Conservation (phyloP, 2,329 filamentous ascomycete species). For the Ilyonectria robusta region DNA sequence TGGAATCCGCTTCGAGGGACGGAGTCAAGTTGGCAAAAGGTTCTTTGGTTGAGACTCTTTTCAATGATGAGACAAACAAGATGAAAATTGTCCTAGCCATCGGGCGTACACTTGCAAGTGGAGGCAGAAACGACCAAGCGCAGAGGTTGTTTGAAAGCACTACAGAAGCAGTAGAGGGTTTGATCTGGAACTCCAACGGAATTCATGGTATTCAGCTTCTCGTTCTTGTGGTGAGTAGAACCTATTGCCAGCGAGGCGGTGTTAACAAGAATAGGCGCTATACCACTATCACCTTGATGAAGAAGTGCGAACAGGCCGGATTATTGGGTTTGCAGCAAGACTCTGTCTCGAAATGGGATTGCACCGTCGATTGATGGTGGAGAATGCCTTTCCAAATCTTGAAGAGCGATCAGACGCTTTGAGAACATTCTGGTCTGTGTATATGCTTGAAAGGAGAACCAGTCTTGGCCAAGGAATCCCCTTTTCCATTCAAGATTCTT, state of each 20-base stretch:
- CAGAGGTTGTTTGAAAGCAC: constrained; percentile 17
- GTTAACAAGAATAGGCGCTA: neutral
- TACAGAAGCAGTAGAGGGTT: constrained; percentile 14
- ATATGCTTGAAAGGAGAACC: constrained; percentile 25
- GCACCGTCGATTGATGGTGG: constrained; percentile 8
- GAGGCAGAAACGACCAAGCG: constrained; percentile 9
- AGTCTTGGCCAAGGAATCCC: constrained; percentile 17
- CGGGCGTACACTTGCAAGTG: constrained; percentile 14
- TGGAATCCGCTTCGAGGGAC: neutral
- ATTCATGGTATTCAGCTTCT: constrained; percentile 15
- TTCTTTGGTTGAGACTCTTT: constrained; percentile 5
- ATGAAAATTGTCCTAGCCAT: constrained; percentile 19
- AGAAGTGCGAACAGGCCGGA: constrained; percentile 17
- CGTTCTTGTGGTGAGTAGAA: constrained; percentile 7
- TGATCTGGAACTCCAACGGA: constrained; percentile 13
- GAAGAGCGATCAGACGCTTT: constrained; percentile 1
- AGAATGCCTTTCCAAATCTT: constrained; percentile 2
- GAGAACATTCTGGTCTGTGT: constrained; percentile 16
- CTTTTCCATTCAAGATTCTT: constrained; percentile 19
- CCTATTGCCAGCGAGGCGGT: neutral
- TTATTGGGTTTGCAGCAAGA: constrained; percentile 22
- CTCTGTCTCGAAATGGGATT: constrained; percentile 23
- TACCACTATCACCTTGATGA: constrained; percentile 23
- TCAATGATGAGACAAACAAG: constrained; percentile 23
- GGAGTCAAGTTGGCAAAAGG: neutral